Evolutionary conservation across 495 filamentous ascomycete genomes (phyloP), one percentile per base, ranked within the genome.

Genomic region (Chaetomium fimeti): DNA sequence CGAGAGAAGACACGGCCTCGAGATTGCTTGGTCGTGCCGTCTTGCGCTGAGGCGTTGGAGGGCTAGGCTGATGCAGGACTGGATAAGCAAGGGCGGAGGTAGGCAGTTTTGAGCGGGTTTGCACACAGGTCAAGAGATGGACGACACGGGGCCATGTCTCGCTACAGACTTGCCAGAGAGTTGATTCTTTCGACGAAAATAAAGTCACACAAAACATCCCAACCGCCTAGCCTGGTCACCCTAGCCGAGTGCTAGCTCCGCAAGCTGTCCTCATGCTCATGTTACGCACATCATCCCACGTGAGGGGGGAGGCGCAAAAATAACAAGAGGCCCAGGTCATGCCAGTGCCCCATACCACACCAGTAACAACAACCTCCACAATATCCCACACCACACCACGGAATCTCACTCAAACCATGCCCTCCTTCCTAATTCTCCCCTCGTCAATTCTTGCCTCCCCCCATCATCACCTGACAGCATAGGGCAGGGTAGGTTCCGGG

Each of bases 41-140:
- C 29, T 68, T 51, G 65, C 58, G 43, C 57, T 81, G 1, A 54
- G 56, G 20, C 18, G 57, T 5, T 77, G 75, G 74, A 68, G 76
- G 53, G 24, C 28, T 28, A 60, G 47, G 43, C 60, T 77, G 62
- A 36, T 45, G 9, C 32, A 52, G 51, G 59, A 64, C 27, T 53
- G 55, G 66, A 32, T 28, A 32, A 47, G 63, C 52, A 57, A 58
- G 61, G 62, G 63, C 25, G 20, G n/a, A 16, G 38, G 65, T 18
- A 13, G 60, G 36, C 32, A 36, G 54, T 27, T 38, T 47, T 66
- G 57, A 66, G 25, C 43, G 27, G 36, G 12, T 29, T 16, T 49
- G 27, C 27, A 8, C 22, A 65, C 49, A 57, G 18, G 24, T n/a
- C 1, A 32, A 7, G 22, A 6, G 0, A 27, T 49, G 20, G 47